Base-by-base conservation (phyloP, 176 grass and related monocot species). In the Lolium rigidum region DNA sequence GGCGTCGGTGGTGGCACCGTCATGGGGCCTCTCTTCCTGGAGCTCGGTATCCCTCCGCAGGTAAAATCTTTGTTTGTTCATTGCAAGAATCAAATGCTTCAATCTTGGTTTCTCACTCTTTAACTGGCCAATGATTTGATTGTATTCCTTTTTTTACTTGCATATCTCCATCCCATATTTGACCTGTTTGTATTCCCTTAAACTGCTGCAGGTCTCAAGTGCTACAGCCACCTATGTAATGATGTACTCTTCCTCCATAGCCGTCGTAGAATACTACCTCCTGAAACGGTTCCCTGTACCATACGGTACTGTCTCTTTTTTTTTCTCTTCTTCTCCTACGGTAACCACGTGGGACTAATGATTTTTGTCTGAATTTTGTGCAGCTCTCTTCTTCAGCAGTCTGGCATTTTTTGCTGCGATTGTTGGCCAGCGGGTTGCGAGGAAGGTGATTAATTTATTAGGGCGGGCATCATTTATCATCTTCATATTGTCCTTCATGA, bases 171-270 rank as follows among this genome's bases (percentile, higher is more conserved):
- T 35, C 31, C 31, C 31, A 35, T 35, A 35, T 35, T 35, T 35
- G 2, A 35, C 31, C 31, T 35, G 31, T 35, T 35, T 35, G 31
- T 35, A 35, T 35, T 35, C 31, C 31, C 31, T 35, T 18, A 5
- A 76, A 76, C 24, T 76, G 7, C 44, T 48, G 66, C 72, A 94
- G 41, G 41, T 43, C 41, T 43, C 41, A 43, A 43, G 41, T 43
- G 41, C 41, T 43, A 43, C 41, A 43, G 95, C 95, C 11, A 98
- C 92, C 43, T 98, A 95, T 86, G 84, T 88, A 15, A 97, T 97
- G 95, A 97, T 88, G 79, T 97, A 95, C 81, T 97, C 95, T 8
- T 94, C 92, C 18, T 94, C 92, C 35, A 93, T 97, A 87, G 90
- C 92, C 0, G 92, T 87, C 3, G 66, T 97, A 8, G 92, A 97